Base-by-base conservation (phyloP, 768 basidiomycete species). In the Mycena rebaudengoi region DNA sequence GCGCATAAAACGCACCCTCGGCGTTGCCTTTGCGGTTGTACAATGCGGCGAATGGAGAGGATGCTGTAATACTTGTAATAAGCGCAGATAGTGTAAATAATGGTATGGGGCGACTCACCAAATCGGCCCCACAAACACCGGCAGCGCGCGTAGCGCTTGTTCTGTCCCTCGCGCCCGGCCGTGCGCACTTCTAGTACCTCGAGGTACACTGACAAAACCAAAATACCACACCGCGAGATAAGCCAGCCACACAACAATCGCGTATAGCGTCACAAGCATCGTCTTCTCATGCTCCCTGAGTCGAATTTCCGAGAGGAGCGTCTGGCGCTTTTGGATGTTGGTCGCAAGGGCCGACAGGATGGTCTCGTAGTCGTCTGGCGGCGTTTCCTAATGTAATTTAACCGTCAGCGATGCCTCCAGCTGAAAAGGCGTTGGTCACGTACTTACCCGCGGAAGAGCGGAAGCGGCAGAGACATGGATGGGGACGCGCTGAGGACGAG, bases 241-340 rank as follows among this genome's bases (percentile, higher is more conserved):
- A 20, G 81, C 79, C 48, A 86, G 82, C 94, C 94, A 96, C 53
- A 79, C 75, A 5, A 88, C 86, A 69, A 95, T 75, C 1, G 92
- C 88, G 73, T 94, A 95, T 3, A 94, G 73, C 0, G 95, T 94
- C 49, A 89, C 88, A 43, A 91, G 81, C 51, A 94, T 80, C 20
- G 91, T 91, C 1, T 93, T 83, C 10, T 94, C 83, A 29, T 92
- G 86, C 76, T 97, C 94, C 39, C 95, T 86, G 56, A 93, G 78
- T 18, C 92, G 88, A 66, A 97, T 91, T 72, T 94, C 94, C 1
- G 90, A 87, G 18, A 96, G 85, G 60, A 86, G 84, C 40, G 86
- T 82, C 76, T 92, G 90, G 14, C 91, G 87, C 64, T 90, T 88
- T 71, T 88, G 85, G 58, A 96, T 90, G 71, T 91, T 86, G 23